Evolutionary conservation across 495 filamentous ascomycete genomes (phyloP).

Genomic region (Penicillium argentinense): DNA sequence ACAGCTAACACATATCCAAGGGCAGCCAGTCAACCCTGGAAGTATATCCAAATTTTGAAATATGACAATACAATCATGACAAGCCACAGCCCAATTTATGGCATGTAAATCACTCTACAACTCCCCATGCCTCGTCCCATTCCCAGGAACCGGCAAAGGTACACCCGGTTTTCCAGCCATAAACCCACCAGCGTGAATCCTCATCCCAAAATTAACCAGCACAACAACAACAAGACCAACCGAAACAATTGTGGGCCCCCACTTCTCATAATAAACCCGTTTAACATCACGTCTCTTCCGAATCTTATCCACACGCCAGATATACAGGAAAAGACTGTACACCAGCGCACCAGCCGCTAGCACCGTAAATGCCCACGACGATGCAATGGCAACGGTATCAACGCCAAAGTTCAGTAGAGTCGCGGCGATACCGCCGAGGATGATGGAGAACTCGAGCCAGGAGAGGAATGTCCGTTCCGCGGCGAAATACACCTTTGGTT

Average conservation of each 20-base stretch:
- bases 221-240: constrained; percentile 69
- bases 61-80: not conserved
- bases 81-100: not conserved
- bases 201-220: constrained; percentile 67
- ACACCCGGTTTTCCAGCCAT: constrained; percentile 15
- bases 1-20: too few species aligned
- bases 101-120: not conserved
- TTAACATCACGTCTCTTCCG: constrained; percentile 74
- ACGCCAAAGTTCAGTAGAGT: constrained; percentile 87
- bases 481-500: constrained; percentile 97
- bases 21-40: too few species aligned
- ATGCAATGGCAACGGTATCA: constrained; percentile 54
- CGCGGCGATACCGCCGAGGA: constrained; percentile 87
- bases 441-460: constrained; percentile 96
- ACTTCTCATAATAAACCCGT: constrained; percentile 77
- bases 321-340: constrained; percentile 79
- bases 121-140: not conserved
- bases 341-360: constrained; percentile 71
- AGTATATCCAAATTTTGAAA: too few species aligned
- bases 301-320: constrained; percentile 85
- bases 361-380: constrained; percentile 76
- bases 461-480: constrained; percentile 94
- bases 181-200: constrained; percentile 37
- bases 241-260: constrained; percentile 83
- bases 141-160: not conserved